Base-by-base conservation (phyloP, 805 yeast genomes). In the Maudiozyma barnettii region DNA sequence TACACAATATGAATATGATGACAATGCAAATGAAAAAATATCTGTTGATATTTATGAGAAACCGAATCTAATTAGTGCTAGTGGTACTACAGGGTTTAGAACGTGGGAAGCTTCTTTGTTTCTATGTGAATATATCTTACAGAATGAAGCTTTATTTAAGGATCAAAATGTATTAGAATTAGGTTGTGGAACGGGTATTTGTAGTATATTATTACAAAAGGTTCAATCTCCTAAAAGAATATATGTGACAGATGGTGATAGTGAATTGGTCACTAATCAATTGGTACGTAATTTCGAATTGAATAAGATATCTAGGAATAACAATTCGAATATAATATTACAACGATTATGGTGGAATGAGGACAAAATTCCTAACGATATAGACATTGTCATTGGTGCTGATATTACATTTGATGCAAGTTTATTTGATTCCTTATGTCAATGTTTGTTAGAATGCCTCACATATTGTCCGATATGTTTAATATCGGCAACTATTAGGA, bases 71-170 rank as follows among this genome's bases (percentile, higher is more conserved):
- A 76, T 84, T 13, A 76, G 85, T 35, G 87, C 86, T 1, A 60
- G 67, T n/a, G 95, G 95, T 5, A 82, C 95, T 1, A 91, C 97
- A 0, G 97, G 97, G 0, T 66, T 79, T 46, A 69, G 97, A 38
- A 91, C 97, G 0, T 90, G 97, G 98, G 96, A 88, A 59, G 97
- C 96, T 2, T 84, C 95, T 0, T 54, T 85, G 6, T 86, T 71
- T 45, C 64, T 91, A 7, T 68, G 83, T 1, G 72, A 79, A 36
- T 82, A 67, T 54, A 9, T 52, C 13, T 16, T 51, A n/a, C 45
- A 31, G 4, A 18, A 37, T 21, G 42, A 20, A 16, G 14, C 19
- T 8, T 5, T 22, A 14, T 14, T 47, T n/a, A n/a, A 14, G 9
- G 33, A 18, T n/a, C 4, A 29, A 31, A 59, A 58, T 0, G 66